phyloP scores from a whole-genome alignment of 2,329 filamentous ascomycete species.

The Fusarium papillatum region DNA sequence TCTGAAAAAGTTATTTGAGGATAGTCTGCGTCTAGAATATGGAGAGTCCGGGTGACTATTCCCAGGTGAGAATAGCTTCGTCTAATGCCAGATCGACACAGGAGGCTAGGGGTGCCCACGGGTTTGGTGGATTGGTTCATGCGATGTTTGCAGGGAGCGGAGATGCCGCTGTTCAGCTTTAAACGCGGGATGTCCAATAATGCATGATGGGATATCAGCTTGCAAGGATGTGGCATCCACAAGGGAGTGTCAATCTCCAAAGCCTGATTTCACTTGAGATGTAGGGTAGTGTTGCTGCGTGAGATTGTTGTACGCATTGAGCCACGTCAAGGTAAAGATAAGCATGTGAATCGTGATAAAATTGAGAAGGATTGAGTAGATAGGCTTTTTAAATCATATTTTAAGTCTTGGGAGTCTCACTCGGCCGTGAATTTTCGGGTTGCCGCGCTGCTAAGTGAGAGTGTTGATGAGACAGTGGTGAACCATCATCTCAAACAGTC shows the following conservation, averaged over 20 bases:
- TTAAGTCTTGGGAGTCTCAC: neutral
- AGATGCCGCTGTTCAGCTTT: neutral
- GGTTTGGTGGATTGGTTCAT: slow-evolving; percentile 2
- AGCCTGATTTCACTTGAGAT: neutral
- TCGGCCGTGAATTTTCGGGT: neutral
- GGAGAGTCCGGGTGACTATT: neutral
- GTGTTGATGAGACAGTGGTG: neutral
- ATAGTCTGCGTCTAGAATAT: slow-evolving; percentile 3
- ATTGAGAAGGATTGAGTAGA: neutral
- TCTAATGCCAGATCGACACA: neutral
- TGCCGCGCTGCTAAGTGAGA: neutral
- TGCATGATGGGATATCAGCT: neutral
- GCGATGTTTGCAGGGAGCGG: neutral
- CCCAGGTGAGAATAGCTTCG: neutral
- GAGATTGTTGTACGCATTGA: neutral
- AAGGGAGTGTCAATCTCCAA: neutral
- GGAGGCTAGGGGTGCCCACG: neutral
- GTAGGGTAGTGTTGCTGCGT: neutral
- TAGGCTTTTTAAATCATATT: neutral
- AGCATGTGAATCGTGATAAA: neutral
- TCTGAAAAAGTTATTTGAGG: slow-evolving; percentile 38
- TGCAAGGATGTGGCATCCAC: neutral
- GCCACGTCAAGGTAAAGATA: neutral
- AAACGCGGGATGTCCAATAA: neutral
- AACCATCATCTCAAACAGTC: neutral